Evolutionary conservation across 129 eudicot species (phyloP), one percentile per base, ranked within the genome.

Genomic region (Flaveria brownii): DNA sequence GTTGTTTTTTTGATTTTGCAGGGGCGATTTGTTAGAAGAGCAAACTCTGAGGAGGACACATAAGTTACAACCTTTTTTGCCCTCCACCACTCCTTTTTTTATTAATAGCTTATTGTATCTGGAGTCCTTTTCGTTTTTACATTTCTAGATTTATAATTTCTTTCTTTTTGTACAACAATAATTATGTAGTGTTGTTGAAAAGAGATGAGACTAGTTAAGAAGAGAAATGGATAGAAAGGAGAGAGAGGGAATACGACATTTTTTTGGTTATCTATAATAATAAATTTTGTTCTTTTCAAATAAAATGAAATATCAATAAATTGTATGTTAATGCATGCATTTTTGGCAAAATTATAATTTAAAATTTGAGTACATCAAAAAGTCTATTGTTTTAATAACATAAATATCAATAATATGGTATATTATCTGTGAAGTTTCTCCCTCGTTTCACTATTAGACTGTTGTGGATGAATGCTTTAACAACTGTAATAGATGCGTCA

Each of bases 21-120:
- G 94, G 94, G 94, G 36, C 87, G 94, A 13, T 89, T 89, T 89
- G 94, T 89, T 17, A 84, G 87, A 82, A 84, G 89, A 79, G 50
- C 87, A 41, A 82, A 89, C 78, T 86, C 91, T 71, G 83, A 55
- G 56, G 79, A 63, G 64, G 82, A 82, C 45, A 50, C 71, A 33
- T 57, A 70, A 70, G 70, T 51, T 10, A 26, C 13, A 7, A 26
- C 5, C 67, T 4, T 25, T 61, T 61, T 61, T 26, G 17, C 62
- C 5, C 17, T 14, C 39, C 14, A 20, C 64, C 51, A 67, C 69
- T 28, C 54, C 20, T 30, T 33, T 70, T 70, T 70, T 49, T 78
- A 33, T 60, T 46, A 4, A 62, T 70, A 15, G 49, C 23, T 26
- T 70, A 52, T 63, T 26, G n/a, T 45, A 74, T 66, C 62, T 26